These are phyloP conservation scores for Nematocida minor DNA, from an alignment of 371 early-diverging fungal species.

Conservation along the genomic window DNA sequence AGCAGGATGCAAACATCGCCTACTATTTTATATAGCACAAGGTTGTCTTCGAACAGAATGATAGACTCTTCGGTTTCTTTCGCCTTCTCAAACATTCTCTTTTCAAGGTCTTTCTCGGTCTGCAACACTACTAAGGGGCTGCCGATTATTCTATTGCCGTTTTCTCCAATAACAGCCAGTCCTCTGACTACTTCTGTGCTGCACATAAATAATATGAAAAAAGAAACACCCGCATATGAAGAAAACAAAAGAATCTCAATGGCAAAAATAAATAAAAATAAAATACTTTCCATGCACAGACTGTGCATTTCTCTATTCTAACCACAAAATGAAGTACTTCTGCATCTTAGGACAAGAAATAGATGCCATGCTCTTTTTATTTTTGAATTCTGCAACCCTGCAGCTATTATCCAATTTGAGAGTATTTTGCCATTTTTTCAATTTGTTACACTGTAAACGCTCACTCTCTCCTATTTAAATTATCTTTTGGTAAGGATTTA, in stretches of 20 bases:
- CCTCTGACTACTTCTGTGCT: conserved; percentile 26
- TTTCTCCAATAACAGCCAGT: conserved; percentile 38
- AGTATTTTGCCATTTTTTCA: too few relatives aligned
- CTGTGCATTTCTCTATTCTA: too few relatives aligned
- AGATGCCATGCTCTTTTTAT: too few relatives aligned
- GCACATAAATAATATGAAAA: conserved; percentile 1
- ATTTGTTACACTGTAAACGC: too few relatives aligned
- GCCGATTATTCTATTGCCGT: conserved; percentile 30
- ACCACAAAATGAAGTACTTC: too few relatives aligned
- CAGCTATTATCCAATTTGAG: too few relatives aligned
- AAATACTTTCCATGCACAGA: neutral
- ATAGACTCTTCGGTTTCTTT: conserved; percentile 38
- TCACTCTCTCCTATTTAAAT: too few relatives aligned
- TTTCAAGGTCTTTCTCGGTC: neutral
- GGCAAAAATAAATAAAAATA: neutral
- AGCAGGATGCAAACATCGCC: conserved; percentile 55
- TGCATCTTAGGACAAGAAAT: too few relatives aligned
- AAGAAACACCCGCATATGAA: neutral
- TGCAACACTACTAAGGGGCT: neutral
- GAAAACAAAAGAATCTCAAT: neutral
- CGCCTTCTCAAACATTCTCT: conserved; percentile 38
- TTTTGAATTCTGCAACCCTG: too few relatives aligned
- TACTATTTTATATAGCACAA: conserved; percentile 55
- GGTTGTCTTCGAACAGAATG: conserved; percentile 41
- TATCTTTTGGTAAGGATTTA: too few relatives aligned